These are phyloP conservation scores for Ascomycota sp. DNA, from an alignment of 2,329 filamentous ascomycete genomes.

Conservation along the genomic window DNA sequence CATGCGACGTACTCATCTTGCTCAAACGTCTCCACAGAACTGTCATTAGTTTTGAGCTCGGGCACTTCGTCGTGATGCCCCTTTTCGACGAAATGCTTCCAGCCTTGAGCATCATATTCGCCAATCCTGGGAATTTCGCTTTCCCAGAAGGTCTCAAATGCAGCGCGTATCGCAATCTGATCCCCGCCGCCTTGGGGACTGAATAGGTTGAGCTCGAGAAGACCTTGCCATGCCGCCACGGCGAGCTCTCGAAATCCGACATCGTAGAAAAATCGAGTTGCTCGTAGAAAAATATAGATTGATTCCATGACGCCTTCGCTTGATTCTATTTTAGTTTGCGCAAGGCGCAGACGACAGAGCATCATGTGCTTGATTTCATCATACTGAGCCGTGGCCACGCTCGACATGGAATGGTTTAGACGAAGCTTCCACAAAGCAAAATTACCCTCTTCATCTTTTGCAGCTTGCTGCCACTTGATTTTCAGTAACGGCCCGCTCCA, in stretches of 20 bases:
- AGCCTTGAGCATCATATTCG: slow-evolving; percentile 50
- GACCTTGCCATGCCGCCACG: slow-evolving; percentile 62
- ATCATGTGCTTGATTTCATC: slow-evolving; percentile 42
- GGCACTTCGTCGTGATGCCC: slow-evolving; percentile 18
- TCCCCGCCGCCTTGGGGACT: slow-evolving; percentile 11
- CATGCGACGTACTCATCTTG: slow-evolving; percentile 29
- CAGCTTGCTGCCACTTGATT: slow-evolving; percentile 42
- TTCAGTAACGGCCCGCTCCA: slow-evolving; percentile 47
- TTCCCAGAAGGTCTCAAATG: slow-evolving; percentile 68
- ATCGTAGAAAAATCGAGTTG: slow-evolving; percentile 56
- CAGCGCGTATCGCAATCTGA: slow-evolving; percentile 9
- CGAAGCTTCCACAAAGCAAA: slow-evolving; percentile 54
- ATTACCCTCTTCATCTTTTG: slow-evolving; percentile 7
- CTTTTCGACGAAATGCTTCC: slow-evolving; percentile 31
- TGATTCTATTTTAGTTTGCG: slow-evolving; percentile 1
- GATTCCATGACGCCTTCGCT: slow-evolving; percentile 9
- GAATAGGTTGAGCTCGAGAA: slow-evolving; percentile 52
- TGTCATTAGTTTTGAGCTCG: slow-evolving; percentile 9
- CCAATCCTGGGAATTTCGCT: slow-evolving; percentile 63
- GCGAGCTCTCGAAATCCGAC: slow-evolving; percentile 62
- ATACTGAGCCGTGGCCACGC: slow-evolving; percentile 44
- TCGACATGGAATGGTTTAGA: slow-evolving; percentile 52
- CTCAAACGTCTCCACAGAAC: slow-evolving; percentile 6
- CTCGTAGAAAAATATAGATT: slow-evolving; percentile 52
- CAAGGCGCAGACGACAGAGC: slow-evolving; percentile 23